phyloP scores from a whole-genome alignment of 208 protist genomes.

The Naegleria gruberi region DNA sequence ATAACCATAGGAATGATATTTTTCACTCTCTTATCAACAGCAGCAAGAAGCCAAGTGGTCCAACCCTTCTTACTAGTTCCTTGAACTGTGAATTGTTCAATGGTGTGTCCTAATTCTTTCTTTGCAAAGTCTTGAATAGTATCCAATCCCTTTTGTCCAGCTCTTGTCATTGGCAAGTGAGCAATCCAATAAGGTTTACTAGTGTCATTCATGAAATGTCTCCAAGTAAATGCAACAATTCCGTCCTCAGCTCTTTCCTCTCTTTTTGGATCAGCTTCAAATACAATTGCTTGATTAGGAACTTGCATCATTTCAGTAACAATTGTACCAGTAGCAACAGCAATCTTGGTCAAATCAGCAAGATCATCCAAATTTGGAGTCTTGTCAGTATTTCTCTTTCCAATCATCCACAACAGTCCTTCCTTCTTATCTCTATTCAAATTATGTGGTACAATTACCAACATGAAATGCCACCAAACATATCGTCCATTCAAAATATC shows the following conservation, averaged over 20 bases:
- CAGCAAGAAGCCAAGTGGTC: constrained; percentile 43
- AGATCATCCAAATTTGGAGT: neutral
- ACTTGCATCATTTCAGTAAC: constrained; percentile 35
- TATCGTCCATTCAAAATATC: neutral
- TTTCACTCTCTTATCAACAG: neutral
- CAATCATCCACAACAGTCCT: neutral
- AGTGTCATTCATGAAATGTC: constrained; percentile 39
- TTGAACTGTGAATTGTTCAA: constrained; percentile 42
- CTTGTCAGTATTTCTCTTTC: neutral
- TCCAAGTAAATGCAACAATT: neutral
- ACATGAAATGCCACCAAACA: neutral
- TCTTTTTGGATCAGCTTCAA: constrained; percentile 26
- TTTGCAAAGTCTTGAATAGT: constrained; percentile 42
- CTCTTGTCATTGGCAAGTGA: constrained; percentile 53
- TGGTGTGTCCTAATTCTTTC: constrained; percentile 13
- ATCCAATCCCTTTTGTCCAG: constrained; percentile 48
- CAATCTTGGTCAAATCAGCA: neutral
- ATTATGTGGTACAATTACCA: neutral
- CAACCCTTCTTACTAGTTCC: constrained; percentile 54
- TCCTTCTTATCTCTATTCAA: neutral
- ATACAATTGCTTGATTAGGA: constrained; percentile 42
- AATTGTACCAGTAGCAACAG: neutral
- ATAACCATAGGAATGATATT: neutral
- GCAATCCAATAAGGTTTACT: constrained; percentile 44
- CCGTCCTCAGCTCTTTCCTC: constrained; percentile 30